These are phyloP conservation scores for Cryphonectria japonica DNA, from an alignment of 2,329 filamentous ascomycete genomes.

Conservation along the genomic window DNA sequence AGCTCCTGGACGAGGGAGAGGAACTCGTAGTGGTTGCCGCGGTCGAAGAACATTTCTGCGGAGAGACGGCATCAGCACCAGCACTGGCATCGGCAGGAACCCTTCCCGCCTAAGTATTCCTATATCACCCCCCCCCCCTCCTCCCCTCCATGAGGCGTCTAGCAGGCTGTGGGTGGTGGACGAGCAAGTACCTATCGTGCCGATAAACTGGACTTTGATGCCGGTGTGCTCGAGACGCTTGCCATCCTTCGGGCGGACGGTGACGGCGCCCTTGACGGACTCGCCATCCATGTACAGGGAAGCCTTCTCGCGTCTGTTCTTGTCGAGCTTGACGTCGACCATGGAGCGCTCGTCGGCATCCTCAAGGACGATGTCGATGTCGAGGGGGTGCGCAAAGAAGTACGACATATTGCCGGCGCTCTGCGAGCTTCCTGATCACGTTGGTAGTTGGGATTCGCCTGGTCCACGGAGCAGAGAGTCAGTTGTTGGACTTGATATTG, in stretches of 20 bases:
- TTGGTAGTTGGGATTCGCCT: conserved; percentile 25
- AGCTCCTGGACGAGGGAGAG: conserved; percentile 96
- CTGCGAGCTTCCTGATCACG: conserved; percentile 26
- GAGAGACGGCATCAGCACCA: conserved; percentile 2
- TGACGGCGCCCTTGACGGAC: conserved; percentile 95
- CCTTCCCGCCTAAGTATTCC: neutral
- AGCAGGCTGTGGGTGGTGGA: neutral
- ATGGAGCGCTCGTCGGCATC: conserved; percentile 92
- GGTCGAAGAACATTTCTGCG: conserved; percentile 99
- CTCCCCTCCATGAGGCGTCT: neutral
- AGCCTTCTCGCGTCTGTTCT: conserved; percentile 95
- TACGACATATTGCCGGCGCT: conserved; percentile 74
- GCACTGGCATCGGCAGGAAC: no score
- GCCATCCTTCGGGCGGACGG: conserved; percentile 94
- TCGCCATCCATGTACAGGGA: conserved; percentile 98
- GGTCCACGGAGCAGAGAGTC: neutral
- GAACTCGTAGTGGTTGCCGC: conserved; percentile 99
- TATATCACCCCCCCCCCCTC: neutral
- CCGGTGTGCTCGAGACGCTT: conserved; percentile 97
- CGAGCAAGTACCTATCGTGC: conserved; percentile 77
- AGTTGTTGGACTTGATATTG: neutral
- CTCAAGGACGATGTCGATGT: conserved; percentile 98
- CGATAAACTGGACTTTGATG: conserved; percentile 99
- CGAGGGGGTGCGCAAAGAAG: conserved; percentile 96
- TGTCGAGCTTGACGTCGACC: conserved; percentile 97